Evolutionary conservation across 1,139 yeast genomes (phyloP), one percentile per base, ranked within the genome.

Genomic region (Williopsis jadinii): DNA sequence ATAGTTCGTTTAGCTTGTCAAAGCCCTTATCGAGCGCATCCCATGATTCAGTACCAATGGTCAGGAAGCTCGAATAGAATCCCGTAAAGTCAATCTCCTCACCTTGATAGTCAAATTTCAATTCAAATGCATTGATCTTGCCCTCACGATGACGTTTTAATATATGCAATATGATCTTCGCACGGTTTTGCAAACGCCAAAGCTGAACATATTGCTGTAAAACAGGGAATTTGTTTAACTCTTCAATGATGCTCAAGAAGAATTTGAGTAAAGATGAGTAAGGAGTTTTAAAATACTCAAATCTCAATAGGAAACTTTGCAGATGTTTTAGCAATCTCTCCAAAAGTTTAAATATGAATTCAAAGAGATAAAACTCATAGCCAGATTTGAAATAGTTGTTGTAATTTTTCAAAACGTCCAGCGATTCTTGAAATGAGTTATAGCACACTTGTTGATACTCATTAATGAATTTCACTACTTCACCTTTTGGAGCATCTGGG

Each of bases 321-420:
- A 50, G 27, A 24, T 36, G 39, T 15, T 33, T 43, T 9, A 45
- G 9, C 1, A 44, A 28, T 19, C 41, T 48, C 13, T 49, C 55
- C 19, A 53, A 15, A 5, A 44, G 33, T n/a, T 39, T 40, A 9
- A 49, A 32, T 2, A 49, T 28, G 5, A 29, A 29, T 9, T 47
- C 47, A 26, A 47, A 24, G 5, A 51, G n/a, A 8, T 50, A 19
- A 14, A 50, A 44, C 34, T 53, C 57, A 35, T 38, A 44, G 2
- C 55, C 55, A 1, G 51, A 30, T 9, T 42, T 42, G 41, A 43
- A 53, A 36, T 54, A 52, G 5, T 30, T 38, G 10, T 43, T 37
- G 34, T 44, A 47, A 32, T 54, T 52, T 34, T 41, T 40, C 8
- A 50, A 37, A 9, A 53, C 35, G 40, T 51, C 56, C 36, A 51